Evolutionary conservation across 768 basidiomycete species (phyloP), one percentile per base, ranked within the genome.

Genomic region (Boletus vermiculosoides): DNA sequence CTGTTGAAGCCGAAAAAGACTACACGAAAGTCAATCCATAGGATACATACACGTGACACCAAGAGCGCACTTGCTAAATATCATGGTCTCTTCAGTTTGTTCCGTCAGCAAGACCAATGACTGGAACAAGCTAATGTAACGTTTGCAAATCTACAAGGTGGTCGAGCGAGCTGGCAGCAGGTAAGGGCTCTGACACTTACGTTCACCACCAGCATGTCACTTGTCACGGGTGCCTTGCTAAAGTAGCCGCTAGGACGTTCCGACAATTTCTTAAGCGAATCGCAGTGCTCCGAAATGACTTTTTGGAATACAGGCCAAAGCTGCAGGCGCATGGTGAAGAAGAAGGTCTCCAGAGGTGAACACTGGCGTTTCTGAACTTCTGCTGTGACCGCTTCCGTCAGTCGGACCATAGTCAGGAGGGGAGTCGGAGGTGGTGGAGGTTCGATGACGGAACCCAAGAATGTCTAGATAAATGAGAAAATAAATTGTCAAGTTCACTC

Each of bases 261-360:
- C 1, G 90, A 89, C 25, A 94, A 71, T 68, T 84, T 90, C 71
- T 88, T 94, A 57, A 98, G 72, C 30, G 85, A 81, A 15, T 95
- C 93, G 45, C 88, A 77, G 61, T 98, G 85, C 20, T 88, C 86
- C 23, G 88, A 83, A 86, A 98, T 90, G 31, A 81, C 82, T 65
- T 90, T 95, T 67, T 95, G 90, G 73, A 96, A 98, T 5, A 89
- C 78, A 2, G 96, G 97, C 93, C 94, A 98, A 79, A 98, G 84
- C 62, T 86, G 81, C 53, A 99, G 73, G 22, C 92, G 87, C 44
- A 94, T 78, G 2, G 81, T 79, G 69, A 94, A 90, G 50, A 95
- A 79, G 70, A 88, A 94, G 9, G 83, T 80, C 63, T 95, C 91
- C 22, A 94, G 79, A 15, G 94, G 91, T 7, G 86, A 76, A 63